Percentiles rank a stretch among this genome's conserved stretches.
Evolutionary conservation across 306 rosid species (phyloP).

Genomic region (Rosa multiflora): DNA sequence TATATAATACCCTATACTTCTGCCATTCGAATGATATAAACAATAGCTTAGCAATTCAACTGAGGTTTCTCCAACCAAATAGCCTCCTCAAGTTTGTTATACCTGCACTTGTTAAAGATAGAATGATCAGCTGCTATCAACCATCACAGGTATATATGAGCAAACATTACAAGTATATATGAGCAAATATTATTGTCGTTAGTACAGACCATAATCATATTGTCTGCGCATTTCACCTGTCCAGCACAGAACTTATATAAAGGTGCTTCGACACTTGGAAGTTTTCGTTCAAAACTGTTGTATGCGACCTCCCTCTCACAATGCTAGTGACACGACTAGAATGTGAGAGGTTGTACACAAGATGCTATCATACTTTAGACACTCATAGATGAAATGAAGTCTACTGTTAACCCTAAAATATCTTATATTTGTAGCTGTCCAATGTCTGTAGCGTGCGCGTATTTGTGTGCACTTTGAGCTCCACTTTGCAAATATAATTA

Average conservation of each 20-base stretch:
- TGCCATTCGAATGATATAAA: neutral
- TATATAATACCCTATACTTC: neutral
- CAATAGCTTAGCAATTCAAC: neutral
- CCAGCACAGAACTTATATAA: neutral
- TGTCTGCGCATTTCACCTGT: neutral
- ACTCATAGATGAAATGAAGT: neutral
- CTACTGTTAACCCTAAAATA: neutral
- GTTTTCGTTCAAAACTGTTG: neutral
- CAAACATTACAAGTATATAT: neutral
- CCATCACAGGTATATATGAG: neutral
- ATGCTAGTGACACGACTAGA: neutral
- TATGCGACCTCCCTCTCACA: neutral
- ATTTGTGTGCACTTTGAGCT: neutral
- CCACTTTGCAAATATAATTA: neutral
- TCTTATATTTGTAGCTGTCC: neutral
- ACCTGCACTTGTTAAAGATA: conserved; percentile 1
- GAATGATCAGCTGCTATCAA: neutral
- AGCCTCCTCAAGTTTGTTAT: neutral
- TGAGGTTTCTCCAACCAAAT: neutral
- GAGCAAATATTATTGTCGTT: neutral
- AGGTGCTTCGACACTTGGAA: neutral
- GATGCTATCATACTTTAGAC: neutral
- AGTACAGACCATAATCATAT: neutral
- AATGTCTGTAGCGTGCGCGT: neutral
- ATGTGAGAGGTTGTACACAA: neutral